Evolutionary conservation across 768 basidiomycete genomes (phyloP), one percentile per base, ranked within the genome.

Genomic region (Lactarius psammicola): DNA sequence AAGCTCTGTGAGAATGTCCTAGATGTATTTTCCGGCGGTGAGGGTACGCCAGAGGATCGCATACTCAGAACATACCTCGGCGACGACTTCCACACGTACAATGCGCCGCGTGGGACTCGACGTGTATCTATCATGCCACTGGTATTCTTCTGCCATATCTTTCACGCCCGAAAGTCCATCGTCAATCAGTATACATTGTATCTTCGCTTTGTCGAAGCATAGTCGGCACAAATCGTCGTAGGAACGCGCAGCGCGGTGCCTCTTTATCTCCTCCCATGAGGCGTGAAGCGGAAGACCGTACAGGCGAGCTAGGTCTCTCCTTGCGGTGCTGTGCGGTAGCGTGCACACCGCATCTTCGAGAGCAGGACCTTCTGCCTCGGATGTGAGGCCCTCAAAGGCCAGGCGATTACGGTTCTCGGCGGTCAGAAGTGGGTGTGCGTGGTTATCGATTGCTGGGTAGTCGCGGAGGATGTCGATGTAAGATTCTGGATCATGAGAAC

Each of bases 391-490:
- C 64, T 92, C 87, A 67, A 91, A 82, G 0, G 85, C 81, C 20
- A 89, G 70, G 4, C 65, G 67, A 26, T 75, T 58, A 34, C 86
- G 81, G 60, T 82, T 71, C 23, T 76, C 75, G 7, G 76, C 78
- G 28, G 78, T 76, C 56, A 92, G 78, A 23, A 93, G 77, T 1
- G 89, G 87, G 71, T 92, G 91, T 0, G 89, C 87, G 71, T 92
- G 91, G 73, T 92, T 91, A 76, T 92, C 90, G 72, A 90, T 88
- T 0, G 84, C 84, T 23, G 87, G 87, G 58, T 78, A 81, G 30
- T 58, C 51, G 34, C 70, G 65, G 18, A 69, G 46, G 31, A 69
- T 60, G 23, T 64, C 62, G 2, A 65, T 11, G n/a, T 44, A 56
- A 15, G 28, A 58, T 33, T 34, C 44, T 10, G n/a, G 44, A 31